Evolutionary conservation across 1,139 yeast genomes (phyloP), one percentile per base, ranked within the genome.

Genomic region (Candida tetrigidarum): DNA sequence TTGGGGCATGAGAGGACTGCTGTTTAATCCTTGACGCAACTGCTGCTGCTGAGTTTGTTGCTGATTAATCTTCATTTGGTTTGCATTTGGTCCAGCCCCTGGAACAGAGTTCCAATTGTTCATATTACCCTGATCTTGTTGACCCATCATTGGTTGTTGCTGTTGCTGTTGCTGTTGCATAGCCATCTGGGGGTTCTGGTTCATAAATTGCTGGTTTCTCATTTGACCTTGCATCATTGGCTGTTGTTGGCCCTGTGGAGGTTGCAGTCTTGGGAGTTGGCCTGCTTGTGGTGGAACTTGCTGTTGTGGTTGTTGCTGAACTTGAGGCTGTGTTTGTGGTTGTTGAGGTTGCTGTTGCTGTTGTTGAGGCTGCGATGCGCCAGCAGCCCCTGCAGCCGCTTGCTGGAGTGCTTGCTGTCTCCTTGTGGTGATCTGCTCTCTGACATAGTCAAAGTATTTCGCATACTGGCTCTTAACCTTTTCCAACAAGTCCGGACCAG

Each of bases 361-460:
- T 16, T 37, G 47, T 44, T 56, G 63, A 37, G 10, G 45, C 35
- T 33, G 56, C 33, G 45, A 56, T 29, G 32, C 48, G 22, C 16
- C 36, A 4, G 33, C 23, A 26, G 18, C 18, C 29, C 47, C 29
- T 22, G 25, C 25, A 7, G 37, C 39, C 18, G 37, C 39, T 37
- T 60, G 65, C 26, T 55, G 58, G 37, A 57, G 59, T 43, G 60
- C 52, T 42, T 67, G 73, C 42, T 67, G 74, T 46, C 71, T 64
- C 49, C 76, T 61, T n/a, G 55, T 47, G 16, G 61, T 60, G 44
- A 74, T 60, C 48, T 73, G 78, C 39, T 71, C 76, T 51, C 82
- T 81, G 47, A 89, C 91, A 63, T 81, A 86, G 47, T 81, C 83
- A 65, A 87, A 83, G 59, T 86, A 89, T 57, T 84, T 81, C 48